phyloP scores from a whole-genome alignment of 1,284 basidiomycete genomes.

The Neonothopanus nambi region DNA sequence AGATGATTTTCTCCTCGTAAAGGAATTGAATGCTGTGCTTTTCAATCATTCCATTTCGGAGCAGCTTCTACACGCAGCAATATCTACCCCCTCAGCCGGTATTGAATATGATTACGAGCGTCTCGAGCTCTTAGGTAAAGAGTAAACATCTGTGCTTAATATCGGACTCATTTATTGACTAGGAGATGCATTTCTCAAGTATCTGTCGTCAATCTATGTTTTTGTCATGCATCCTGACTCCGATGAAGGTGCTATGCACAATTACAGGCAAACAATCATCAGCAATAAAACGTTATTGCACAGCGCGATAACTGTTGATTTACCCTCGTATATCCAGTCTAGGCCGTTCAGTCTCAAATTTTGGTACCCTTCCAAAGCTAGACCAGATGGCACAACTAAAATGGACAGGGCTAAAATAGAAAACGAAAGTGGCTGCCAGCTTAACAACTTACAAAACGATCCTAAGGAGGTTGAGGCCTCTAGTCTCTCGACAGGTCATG shows the following conservation, averaged over 20 bases:
- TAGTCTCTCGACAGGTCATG: neutral
- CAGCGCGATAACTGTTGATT: constrained; percentile 52
- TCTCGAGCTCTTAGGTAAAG: constrained; percentile 74
- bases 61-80: constrained; percentile 58
- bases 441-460: too few species aligned
- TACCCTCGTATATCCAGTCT: constrained; percentile 71
- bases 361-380: constrained; percentile 59
- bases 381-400: neutral
- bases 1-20: constrained; percentile 70
- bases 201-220: constrained; percentile 69
- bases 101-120: constrained; percentile 78
- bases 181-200: constrained; percentile 84
- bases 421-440: neutral
- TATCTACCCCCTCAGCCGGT: constrained; percentile 66
- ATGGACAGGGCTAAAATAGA: neutral
- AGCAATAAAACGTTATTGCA: constrained; percentile 68
- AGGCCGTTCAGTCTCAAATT: constrained; percentile 65
- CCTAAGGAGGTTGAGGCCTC: neutral
- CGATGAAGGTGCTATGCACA: constrained; percentile 65
- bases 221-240: constrained; percentile 65
- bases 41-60: constrained; percentile 65
- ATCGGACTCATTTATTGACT: too few species aligned
- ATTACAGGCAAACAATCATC: constrained; percentile 64
- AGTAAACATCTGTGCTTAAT: too few species aligned
- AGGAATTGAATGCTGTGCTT: constrained; percentile 71